Base-by-base conservation (phyloP, 148 eudicot genomes). In the Vaccinium vitisidaea region DNA sequence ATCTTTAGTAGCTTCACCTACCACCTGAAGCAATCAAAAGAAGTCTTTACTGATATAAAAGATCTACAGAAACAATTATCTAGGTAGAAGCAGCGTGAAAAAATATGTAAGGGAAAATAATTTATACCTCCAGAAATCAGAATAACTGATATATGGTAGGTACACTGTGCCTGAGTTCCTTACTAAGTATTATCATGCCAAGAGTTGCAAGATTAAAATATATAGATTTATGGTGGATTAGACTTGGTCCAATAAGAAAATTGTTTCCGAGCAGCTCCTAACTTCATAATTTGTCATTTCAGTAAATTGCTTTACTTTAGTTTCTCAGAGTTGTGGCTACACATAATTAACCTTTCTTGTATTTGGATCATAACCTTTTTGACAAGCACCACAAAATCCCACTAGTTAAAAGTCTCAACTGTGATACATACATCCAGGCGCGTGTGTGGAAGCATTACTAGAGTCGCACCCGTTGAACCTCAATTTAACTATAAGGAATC, bases 1-100 rank as follows among this genome's bases (percentile, higher is more conserved):
- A 81, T 92, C 99, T 86, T 94, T 91, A 73, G 84, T 55, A 85
- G 88, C 77, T 78, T 89, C 93, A 82, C 90, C 94, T 70, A 81
- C 87, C 77, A 74, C 98, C 99, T 95, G 88, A 88, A 87, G 77
- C 79, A 43, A 53, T 52, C 53, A 77, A 65, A 73, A 83, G 23
- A 48, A 81, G 32, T 19, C 77, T 59, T 79, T 71, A 76, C 11
- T 89, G 13, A 67, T 11, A 82, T 25, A n/a, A 67, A 71, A 53
- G 39, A 12, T 59, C 82, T 32, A n/a, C 69, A 15, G 25, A 36
- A 49, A 15, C 69, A 3, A 27, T 30, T 27, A 18, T 82, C 63
- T 13, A 75, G 36, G 63, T 18, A 30, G 54, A 39, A 39, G 16
- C 18, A 30, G 74, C 13, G 2, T 1, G 3, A 13, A 27, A 67